Evolutionary conservation across 2,329 filamentous ascomycete species (phyloP).

Genomic region (Trichophyton schoenleinii): DNA sequence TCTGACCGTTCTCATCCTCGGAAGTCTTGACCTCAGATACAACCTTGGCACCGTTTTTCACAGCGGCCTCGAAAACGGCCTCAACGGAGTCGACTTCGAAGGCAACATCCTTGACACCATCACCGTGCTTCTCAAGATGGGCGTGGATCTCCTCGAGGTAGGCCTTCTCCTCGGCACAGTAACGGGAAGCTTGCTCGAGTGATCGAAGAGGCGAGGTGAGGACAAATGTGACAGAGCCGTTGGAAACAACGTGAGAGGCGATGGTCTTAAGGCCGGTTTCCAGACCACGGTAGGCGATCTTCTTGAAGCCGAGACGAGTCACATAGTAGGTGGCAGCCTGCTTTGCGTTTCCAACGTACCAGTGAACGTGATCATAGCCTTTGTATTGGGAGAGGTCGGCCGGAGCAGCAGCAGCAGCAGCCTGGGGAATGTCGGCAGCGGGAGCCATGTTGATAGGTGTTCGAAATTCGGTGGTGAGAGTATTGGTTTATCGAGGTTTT

Average conservation of each 20-base stretch:
- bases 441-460: constrained; percentile 9
- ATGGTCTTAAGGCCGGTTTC: constrained; percentile 74
- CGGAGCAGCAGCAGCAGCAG: constrained; percentile 11
- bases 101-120: constrained; percentile 88
- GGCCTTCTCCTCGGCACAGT: constrained; percentile 44
- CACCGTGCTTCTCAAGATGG: constrained; percentile 77
- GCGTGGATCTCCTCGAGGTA: constrained; percentile 63
- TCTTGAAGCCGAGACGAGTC: constrained; percentile 72
- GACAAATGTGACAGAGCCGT: constrained; percentile 33
- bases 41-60: constrained; percentile 38
- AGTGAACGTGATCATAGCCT: constrained; percentile 86
- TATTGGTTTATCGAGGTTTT: background rate
- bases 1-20: constrained; percentile 50
- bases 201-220: constrained; percentile 44
- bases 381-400: constrained; percentile 40
- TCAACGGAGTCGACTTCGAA: constrained; percentile 88
- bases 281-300: constrained; percentile 71
- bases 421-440: constrained; percentile 21
- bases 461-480: background rate
- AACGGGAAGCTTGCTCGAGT: constrained; percentile 47
- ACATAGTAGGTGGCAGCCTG: constrained; percentile 85
- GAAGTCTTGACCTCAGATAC: constrained; percentile 42
- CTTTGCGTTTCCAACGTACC: constrained; percentile 96
- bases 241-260: constrained; percentile 59
- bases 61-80: constrained; percentile 62